phyloP scores from a whole-genome alignment of 2,329 filamentous ascomycete species.

The Xylaria sp. region DNA sequence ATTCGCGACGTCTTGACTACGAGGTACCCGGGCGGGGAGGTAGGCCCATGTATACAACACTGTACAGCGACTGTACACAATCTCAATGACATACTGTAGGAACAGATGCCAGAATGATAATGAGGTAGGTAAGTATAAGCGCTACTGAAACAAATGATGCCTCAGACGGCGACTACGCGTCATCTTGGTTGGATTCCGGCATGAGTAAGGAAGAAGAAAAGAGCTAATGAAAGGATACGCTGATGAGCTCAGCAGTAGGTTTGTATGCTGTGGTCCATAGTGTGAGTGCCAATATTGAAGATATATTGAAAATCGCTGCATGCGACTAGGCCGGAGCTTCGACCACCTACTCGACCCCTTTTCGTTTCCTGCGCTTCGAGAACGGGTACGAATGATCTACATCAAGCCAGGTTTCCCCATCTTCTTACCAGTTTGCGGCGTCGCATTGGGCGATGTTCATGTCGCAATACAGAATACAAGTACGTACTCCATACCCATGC shows the following conservation, averaged over 20 bases:
- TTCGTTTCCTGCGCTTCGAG: slow-evolving; percentile 6
- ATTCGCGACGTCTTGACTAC: not conserved
- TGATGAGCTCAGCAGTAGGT: slow-evolving; percentile 4
- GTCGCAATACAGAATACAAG: not conserved
- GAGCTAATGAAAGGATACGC: not conserved
- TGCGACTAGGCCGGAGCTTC: slow-evolving; percentile 18
- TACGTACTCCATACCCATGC: slow-evolving; percentile 1
- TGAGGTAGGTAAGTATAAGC: slow-evolving; percentile 11
- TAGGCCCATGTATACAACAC: not conserved
- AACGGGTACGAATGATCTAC: slow-evolving; percentile 16
- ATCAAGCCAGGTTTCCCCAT: slow-evolving; percentile 21
- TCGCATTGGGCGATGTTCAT: slow-evolving; percentile 20
- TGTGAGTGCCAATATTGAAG: slow-evolving; percentile 32
- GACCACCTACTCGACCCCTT: slow-evolving; percentile 12
- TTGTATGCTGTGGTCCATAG: not conserved
- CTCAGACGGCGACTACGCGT: slow-evolving; percentile 24
- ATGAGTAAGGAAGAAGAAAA: not conserved
- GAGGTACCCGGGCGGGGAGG: not conserved
- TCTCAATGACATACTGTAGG: not conserved
- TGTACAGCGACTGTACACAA: not conserved
- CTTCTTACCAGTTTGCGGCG: slow-evolving; percentile 10
- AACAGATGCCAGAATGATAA: not conserved
- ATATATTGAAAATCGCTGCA: slow-evolving; percentile 19
- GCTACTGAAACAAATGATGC: slow-evolving; percentile 20
- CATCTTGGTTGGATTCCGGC: slow-evolving; percentile 10